Conservation (phyloP, 768 basidiomycete genomes). For the Amyloporia xantha region DNA sequence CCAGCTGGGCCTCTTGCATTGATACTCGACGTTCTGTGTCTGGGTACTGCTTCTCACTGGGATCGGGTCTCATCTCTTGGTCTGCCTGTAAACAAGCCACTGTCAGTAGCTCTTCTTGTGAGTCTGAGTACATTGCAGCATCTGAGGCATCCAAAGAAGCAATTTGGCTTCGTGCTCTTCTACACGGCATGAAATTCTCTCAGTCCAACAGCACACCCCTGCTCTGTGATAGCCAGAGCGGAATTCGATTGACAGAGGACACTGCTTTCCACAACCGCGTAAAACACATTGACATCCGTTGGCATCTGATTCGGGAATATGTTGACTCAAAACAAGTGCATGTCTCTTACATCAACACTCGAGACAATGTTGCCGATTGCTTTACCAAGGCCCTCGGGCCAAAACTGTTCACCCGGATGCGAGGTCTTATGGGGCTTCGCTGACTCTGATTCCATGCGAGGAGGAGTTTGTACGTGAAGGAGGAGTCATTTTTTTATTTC, state of each 20-base stretch:
- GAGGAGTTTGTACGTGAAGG: slow-evolving; percentile 8
- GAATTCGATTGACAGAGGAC: slow-evolving; percentile 30
- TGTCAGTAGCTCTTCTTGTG: slow-evolving; percentile 24
- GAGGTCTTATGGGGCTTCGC: slow-evolving; percentile 12
- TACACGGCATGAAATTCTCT: slow-evolving; percentile 17
- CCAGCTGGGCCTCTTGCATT: slow-evolving; percentile 19
- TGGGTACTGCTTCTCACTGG: slow-evolving; percentile 24
- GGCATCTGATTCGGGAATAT: slow-evolving; percentile 33
- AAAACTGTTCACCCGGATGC: slow-evolving; percentile 13
- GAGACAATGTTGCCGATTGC: slow-evolving; percentile 32
- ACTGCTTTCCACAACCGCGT: slow-evolving; percentile 28
- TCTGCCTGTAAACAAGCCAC: slow-evolving; percentile 22
- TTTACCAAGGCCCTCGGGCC: slow-evolving; percentile 31
- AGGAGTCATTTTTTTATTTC: background rate
- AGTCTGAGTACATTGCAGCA: slow-evolving; percentile 31
- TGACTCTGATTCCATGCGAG: slow-evolving; percentile 11
- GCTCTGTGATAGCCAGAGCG: slow-evolving; percentile 31
- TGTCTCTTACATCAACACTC: slow-evolving; percentile 26
- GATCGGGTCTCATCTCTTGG: slow-evolving; percentile 22
- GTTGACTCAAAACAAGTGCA: slow-evolving; percentile 22
- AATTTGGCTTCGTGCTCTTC: slow-evolving; percentile 21
- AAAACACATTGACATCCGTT: slow-evolving; percentile 38
- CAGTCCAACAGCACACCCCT: slow-evolving; percentile 12
- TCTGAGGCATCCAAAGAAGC: slow-evolving; percentile 22
- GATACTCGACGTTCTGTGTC: slow-evolving; percentile 18